A percentile compares a stretch with the other conserved stretches of the same genome.
Evolutionary conservation across 2,329 filamentous ascomycete species (phyloP).

Genomic region (Venturia asperata): DNA sequence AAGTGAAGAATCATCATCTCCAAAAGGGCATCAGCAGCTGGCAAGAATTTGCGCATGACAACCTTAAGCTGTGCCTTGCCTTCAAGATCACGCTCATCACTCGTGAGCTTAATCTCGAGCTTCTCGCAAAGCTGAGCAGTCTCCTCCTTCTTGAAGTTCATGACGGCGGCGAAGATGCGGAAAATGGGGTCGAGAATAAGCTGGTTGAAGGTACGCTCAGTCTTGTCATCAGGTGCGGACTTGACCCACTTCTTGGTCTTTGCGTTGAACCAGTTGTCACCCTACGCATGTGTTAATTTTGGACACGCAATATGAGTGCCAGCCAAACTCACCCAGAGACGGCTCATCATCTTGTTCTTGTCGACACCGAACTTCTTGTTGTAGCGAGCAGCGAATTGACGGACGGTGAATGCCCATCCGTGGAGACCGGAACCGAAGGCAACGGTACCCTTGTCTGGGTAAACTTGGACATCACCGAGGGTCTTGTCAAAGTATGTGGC

Average conservation of each 20-base stretch:
- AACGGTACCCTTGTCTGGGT: conserved; percentile 94
- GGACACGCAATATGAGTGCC: neutral
- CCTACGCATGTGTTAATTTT: conserved; percentile 37
- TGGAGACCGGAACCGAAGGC: conserved; percentile 99
- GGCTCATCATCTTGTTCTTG: conserved; percentile 99
- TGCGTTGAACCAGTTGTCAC: conserved; percentile 99
- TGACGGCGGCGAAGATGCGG: conserved; percentile 93
- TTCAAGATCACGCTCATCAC: conserved; percentile 85
- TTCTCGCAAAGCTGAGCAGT: conserved; percentile 75
- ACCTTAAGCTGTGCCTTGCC: conserved; percentile 97
- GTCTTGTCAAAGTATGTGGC: conserved; percentile 96
- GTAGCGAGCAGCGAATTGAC: conserved; percentile 92
- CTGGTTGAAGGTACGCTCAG: conserved; percentile 98
- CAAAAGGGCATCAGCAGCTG: conserved; percentile 92
- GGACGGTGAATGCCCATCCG: conserved; percentile 99
- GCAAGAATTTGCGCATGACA: conserved; percentile 98
- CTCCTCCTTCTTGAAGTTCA: conserved; percentile 99
- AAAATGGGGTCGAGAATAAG: conserved; percentile 99
- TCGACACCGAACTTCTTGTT: conserved; percentile 99
- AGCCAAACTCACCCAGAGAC: conserved; percentile 72
- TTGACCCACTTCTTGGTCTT: conserved; percentile 99
- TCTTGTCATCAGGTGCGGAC: conserved; percentile 69
- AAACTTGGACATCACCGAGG: conserved; percentile 97
- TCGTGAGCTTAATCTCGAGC: conserved; percentile 84
- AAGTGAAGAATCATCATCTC: conserved; percentile 99